A percentile compares a stretch with the other conserved stretches of the same genome.
Conservation (phyloP, 345 rosid species). For the Camelina sativa region DNA sequence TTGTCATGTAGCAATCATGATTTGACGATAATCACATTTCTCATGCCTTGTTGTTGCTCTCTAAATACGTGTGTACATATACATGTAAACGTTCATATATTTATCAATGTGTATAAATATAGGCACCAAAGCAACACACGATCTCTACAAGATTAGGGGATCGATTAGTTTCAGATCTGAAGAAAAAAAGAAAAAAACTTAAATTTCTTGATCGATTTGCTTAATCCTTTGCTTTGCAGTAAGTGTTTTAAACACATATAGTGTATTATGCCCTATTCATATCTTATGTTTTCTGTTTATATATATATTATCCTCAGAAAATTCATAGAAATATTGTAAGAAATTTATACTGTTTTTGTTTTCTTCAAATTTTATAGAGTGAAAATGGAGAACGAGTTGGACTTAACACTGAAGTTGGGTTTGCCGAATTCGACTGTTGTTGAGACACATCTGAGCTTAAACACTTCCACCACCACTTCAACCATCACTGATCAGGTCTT, state of each 20-base stretch:
- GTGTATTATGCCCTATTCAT: slow-evolving; percentile 14
- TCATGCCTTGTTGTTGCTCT: slow-evolving; percentile 40
- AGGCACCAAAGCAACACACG: slow-evolving; percentile 44
- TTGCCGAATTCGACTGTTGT: slow-evolving; percentile 34
- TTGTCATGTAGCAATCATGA: slow-evolving; percentile 50
- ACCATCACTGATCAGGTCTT: slow-evolving; percentile 26
- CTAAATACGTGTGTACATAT: slow-evolving; percentile 16
- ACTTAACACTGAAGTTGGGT: slow-evolving; percentile 46
- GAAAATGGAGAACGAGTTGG: slow-evolving; percentile 35
- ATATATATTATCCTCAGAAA: background rate
- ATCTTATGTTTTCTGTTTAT: slow-evolving; percentile 4
- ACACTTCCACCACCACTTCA: slow-evolving; percentile 12
- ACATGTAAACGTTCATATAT: background rate
- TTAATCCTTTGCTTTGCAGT: slow-evolving; percentile 22
- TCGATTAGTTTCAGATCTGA: slow-evolving; percentile 40
- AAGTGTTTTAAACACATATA: slow-evolving; percentile 29
- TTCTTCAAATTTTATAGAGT: background rate
- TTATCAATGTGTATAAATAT: slow-evolving; percentile 13
- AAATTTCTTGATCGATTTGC: slow-evolving; percentile 13
- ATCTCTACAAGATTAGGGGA: slow-evolving; percentile 40
- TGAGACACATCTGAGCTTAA: slow-evolving; percentile 32
- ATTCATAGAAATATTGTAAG: background rate
- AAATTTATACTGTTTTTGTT: background rate
- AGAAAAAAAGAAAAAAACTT: background rate
- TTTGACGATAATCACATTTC: slow-evolving; percentile 47